phyloP scores from a whole-genome alignment of 305 asterid species.

The Caryopteris hybrid region DNA sequence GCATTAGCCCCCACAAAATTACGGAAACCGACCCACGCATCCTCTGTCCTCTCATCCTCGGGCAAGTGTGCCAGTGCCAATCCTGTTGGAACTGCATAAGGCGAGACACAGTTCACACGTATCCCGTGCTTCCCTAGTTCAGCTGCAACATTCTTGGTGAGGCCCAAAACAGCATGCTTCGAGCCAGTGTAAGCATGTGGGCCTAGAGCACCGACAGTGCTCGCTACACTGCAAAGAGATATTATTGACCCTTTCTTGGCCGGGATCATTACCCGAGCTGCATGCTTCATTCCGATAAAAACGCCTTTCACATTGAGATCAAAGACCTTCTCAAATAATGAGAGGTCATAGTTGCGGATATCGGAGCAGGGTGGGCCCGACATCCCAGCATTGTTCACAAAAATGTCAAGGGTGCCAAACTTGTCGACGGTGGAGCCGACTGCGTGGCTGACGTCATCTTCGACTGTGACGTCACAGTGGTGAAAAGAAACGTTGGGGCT shows the following conservation, averaged over 20 bases:
- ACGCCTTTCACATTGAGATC: conserved; percentile 80
- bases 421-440: conserved; percentile 61
- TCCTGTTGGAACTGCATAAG: conserved; percentile 70
- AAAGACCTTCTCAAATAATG: conserved; percentile 54
- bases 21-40: conserved; percentile 56
- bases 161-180: conserved; percentile 85
- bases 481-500: conserved; percentile 23
- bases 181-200: conserved; percentile 83
- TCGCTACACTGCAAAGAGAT: conserved; percentile 61
- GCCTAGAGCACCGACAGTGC: conserved; percentile 50
- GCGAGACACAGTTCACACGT: conserved; percentile 87
- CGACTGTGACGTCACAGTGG: conserved; percentile 76
- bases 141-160: conserved; percentile 78
- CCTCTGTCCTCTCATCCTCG: conserved; percentile 71
- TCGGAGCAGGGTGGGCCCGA: conserved; percentile 66
- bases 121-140: conserved; percentile 85
- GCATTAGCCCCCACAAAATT: conserved; percentile 49
- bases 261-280: conserved; percentile 87
- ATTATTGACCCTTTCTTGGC: conserved; percentile 70
- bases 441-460: conserved; percentile 57
- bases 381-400: conserved; percentile 89
- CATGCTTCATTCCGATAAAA: conserved; percentile 91
- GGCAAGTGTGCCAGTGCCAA: conserved; percentile 71
- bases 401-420: conserved; percentile 75
- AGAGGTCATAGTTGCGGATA: conserved; percentile 60